Percentiles rank a stretch among this genome's conserved stretches.
phyloP scores from a whole-genome alignment of 257 asterid genomes.

The Datura wrightii region DNA sequence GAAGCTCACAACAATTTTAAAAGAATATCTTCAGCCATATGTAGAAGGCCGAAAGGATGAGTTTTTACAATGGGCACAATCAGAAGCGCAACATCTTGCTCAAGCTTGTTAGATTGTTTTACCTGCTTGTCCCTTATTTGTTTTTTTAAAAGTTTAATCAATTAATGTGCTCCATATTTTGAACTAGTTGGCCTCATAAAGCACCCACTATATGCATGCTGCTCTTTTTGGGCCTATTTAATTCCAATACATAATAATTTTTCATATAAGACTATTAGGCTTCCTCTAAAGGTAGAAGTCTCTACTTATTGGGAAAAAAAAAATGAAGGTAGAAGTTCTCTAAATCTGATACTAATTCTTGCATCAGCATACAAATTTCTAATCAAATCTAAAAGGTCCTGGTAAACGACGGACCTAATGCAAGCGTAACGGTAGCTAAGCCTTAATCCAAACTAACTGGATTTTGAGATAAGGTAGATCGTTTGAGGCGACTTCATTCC shows the following conservation, averaged over 20 bases:
- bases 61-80: constrained; percentile 64
- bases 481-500: neutral
- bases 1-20: constrained; percentile 59
- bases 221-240: neutral
- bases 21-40: constrained; percentile 64
- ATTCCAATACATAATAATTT: neutral
- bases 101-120: constrained; percentile 58
- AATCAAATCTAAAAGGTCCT: neutral
- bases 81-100: constrained; percentile 73
- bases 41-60: constrained; percentile 66
- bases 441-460: constrained; percentile 1
- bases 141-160: neutral
- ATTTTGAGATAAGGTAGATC: neutral
- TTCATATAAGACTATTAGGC: neutral
- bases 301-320: neutral
- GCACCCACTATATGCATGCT: neutral
- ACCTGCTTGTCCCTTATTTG: neutral
- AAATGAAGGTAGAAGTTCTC: neutral
- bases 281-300: neutral
- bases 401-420: neutral
- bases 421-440: neutral
- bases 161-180: neutral
- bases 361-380: neutral
- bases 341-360: neutral
- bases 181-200: neutral